phyloP scores from a whole-genome alignment of 129 eudicot species.

The Centrapalus pauciflorus region DNA sequence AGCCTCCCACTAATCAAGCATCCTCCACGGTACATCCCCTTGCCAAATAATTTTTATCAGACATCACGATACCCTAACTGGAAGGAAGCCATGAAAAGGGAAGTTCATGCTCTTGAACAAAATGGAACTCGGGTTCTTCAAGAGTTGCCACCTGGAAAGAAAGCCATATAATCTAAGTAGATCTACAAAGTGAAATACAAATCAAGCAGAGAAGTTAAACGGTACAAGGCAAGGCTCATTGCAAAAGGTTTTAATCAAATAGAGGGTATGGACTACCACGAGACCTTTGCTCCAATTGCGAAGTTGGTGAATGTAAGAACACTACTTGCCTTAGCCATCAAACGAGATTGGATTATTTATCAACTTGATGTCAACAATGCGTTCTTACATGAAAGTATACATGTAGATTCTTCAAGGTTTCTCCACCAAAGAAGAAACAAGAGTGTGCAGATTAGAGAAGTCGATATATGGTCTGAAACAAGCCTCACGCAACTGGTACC shows the following conservation, averaged over 20 bases:
- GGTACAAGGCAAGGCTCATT: too few relatives aligned
- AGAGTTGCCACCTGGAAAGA: not conserved
- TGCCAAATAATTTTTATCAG: not conserved
- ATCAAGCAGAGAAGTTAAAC: not conserved
- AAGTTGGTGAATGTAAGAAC: not conserved
- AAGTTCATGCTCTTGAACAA: too few relatives aligned
- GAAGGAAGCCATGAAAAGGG: too few relatives aligned
- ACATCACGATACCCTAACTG: too few relatives aligned
- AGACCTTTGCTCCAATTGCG: too few relatives aligned
- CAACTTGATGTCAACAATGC: too few relatives aligned
- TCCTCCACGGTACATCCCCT: not conserved
- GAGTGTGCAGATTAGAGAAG: not conserved
- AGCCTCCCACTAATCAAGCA: not conserved
- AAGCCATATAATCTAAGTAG: not conserved
- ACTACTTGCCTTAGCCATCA: not conserved
- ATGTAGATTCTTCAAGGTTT: too few relatives aligned
- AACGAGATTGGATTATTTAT: not conserved
- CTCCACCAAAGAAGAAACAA: not conserved
- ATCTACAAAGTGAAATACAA: not conserved
- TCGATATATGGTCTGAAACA: not conserved
- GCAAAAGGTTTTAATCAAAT: not conserved
- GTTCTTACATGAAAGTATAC: too few relatives aligned
- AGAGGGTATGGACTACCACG: not conserved
- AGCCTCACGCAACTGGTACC: not conserved
- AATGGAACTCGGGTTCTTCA: too few relatives aligned